Conservation (phyloP, 2,329 filamentous ascomycete genomes). For the Pestalotiopsis sp. region DNA sequence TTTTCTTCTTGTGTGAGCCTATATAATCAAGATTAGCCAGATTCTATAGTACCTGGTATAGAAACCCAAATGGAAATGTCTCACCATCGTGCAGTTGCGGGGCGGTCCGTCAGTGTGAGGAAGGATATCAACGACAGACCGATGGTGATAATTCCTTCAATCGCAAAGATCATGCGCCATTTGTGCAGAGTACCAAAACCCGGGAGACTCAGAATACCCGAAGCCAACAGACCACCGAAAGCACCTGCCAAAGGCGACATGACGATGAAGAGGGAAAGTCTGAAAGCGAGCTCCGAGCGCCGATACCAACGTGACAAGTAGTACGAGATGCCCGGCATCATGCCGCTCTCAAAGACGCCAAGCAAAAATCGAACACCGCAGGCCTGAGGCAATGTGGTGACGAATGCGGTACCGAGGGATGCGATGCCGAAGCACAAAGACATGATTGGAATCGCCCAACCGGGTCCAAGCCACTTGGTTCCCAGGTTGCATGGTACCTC, state of each 20-base stretch:
- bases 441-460: constrained; percentile 69
- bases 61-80: not conserved
- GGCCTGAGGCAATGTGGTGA: constrained; percentile 51
- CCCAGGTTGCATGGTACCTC: constrained; percentile 70
- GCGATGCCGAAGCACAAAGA: constrained; percentile 65
- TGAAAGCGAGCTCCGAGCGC: constrained; percentile 65
- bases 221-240: constrained; percentile 70
- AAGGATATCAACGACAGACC: constrained; percentile 62
- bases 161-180: constrained; percentile 34
- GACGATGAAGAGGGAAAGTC: constrained; percentile 70
- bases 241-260: constrained; percentile 72
- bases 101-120: constrained; percentile 68
- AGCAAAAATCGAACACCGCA: constrained; percentile 69
- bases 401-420: constrained; percentile 69
- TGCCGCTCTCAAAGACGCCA: constrained; percentile 72
- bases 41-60: not conserved
- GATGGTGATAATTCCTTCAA: constrained; percentile 54
- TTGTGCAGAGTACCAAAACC: constrained; percentile 42
- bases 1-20: constrained; percentile 66
- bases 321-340: constrained; percentile 76
- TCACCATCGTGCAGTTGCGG: constrained; percentile 64
- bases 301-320: constrained; percentile 71
- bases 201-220: constrained; percentile 64
- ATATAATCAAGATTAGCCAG: not conserved
- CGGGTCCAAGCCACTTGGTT: constrained; percentile 73